Conservation (phyloP, 257 asterid genomes). For the Plectranthus barbatus region DNA sequence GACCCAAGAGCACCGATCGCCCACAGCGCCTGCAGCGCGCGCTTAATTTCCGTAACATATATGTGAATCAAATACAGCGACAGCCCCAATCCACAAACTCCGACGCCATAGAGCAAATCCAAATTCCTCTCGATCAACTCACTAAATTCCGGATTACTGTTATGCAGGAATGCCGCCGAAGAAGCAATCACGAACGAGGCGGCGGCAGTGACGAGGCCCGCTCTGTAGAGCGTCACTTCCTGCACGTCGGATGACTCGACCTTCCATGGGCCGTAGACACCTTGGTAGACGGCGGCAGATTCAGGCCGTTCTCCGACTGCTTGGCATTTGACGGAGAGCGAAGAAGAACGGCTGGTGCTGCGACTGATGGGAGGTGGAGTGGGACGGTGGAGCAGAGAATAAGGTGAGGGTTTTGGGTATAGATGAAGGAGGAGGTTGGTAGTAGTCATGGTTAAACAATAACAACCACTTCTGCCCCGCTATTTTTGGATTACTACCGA, state of each 20-base stretch:
- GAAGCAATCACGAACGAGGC: constrained; percentile 66
- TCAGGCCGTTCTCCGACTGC: constrained; percentile 31
- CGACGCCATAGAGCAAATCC: constrained; percentile 46
- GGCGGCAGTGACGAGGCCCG: constrained; percentile 85
- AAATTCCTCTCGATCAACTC: constrained; percentile 26
- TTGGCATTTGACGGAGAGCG: constrained; percentile 26
- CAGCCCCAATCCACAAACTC: constrained; percentile 74
- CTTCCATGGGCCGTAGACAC: constrained; percentile 85
- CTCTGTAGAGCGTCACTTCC: constrained; percentile 69
- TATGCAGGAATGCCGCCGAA: constrained; percentile 44
- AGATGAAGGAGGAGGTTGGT: constrained; percentile 19
- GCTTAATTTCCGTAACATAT: constrained; percentile 86
- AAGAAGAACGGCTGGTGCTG: constrained; percentile 11
- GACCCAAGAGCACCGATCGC: constrained; percentile 64
- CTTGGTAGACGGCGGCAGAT: constrained; percentile 41
- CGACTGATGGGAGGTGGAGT: background rate
- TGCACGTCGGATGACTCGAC: constrained; percentile 64
- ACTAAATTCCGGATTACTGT: constrained; percentile 16
- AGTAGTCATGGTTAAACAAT: constrained; percentile 17
- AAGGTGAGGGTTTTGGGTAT: constrained; percentile 18
- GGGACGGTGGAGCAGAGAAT: constrained; percentile 13
- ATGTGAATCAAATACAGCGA: constrained; percentile 79
- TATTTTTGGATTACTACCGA: constrained; percentile 21
- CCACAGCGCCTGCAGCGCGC: constrained; percentile 81
- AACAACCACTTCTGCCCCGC: constrained; percentile 22